phyloP scores from a whole-genome alignment of 1,139 yeast species.

The Candida glucosophila region DNA sequence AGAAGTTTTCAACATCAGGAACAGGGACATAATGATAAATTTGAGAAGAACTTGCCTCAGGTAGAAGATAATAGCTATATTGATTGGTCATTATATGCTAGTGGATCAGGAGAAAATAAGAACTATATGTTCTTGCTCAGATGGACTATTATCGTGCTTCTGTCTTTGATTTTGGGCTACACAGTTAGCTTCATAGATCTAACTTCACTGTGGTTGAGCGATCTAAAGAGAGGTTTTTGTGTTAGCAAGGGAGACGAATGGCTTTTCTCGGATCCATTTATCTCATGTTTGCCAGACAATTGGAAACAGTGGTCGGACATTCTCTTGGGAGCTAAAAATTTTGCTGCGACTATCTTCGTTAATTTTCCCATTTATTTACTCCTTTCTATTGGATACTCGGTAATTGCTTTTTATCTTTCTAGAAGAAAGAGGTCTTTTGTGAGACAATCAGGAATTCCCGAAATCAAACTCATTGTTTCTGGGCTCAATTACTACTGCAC shows the following conservation, averaged over 20 bases:
- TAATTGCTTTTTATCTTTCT: constrained; percentile 24
- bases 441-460: constrained; percentile 63
- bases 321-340: constrained; percentile 13
- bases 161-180: constrained; percentile 52
- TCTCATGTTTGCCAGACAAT: constrained; percentile 35
- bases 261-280: constrained; percentile 37
- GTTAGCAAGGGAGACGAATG: constrained; percentile 28
- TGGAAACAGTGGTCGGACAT: constrained; percentile 36
- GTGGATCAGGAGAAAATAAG: no score
- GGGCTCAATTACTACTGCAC: constrained; percentile 41
- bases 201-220: constrained; percentile 54
- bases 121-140: no score
- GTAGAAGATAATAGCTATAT: constrained; percentile 30
- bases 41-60: no score
- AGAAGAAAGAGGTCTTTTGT: constrained; percentile 33
- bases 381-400: constrained; percentile 18
- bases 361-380: constrained; percentile 31
- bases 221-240: constrained; percentile 44
- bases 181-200: constrained; percentile 54
- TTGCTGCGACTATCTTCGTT: constrained; percentile 14
- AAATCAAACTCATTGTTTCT: constrained; percentile 53
- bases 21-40: no score
- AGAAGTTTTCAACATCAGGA: no score
- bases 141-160: constrained; percentile 53
- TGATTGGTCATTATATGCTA: no score